Conservation (phyloP, 345 rosid species). For the Sisymbrium altissimum region DNA sequence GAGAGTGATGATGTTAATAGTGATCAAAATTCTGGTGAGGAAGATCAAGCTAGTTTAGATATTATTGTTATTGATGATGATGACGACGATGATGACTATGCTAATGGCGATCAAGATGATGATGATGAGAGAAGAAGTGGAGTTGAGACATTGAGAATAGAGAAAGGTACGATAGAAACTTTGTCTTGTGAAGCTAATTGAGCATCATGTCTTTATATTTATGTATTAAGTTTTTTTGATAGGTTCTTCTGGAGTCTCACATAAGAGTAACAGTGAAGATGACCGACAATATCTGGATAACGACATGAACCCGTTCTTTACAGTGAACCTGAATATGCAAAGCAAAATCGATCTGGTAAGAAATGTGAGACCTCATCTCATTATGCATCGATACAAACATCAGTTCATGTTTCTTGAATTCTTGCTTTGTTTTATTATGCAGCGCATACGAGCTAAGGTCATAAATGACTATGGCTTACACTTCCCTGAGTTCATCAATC, state of each 20-base stretch:
- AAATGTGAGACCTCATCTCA: neutral
- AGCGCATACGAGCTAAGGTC: neutral
- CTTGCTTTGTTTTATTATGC: neutral
- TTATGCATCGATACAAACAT: neutral
- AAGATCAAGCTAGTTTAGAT: constrained; percentile 9
- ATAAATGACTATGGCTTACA: neutral
- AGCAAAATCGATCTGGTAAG: neutral
- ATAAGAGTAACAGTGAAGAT: neutral
- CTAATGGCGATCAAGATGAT: neutral
- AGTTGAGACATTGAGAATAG: neutral
- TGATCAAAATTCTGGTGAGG: neutral
- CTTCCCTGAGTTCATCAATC: neutral
- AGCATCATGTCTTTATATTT: neutral
- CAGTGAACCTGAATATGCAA: neutral
- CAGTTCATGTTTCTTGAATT: neutral
- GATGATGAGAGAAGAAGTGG: neutral
- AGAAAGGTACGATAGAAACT: constrained; percentile 8
- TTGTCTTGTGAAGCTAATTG: neutral
- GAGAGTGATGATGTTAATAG: neutral
- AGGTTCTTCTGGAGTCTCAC: neutral
- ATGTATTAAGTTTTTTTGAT: neutral
- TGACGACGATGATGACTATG: neutral
- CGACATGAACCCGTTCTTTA: constrained; percentile 12
- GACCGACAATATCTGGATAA: neutral
- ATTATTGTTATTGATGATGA: neutral